phyloP scores from a whole-genome alignment of 306 rosid species.

The Cotoneaster glaucophyllus region DNA sequence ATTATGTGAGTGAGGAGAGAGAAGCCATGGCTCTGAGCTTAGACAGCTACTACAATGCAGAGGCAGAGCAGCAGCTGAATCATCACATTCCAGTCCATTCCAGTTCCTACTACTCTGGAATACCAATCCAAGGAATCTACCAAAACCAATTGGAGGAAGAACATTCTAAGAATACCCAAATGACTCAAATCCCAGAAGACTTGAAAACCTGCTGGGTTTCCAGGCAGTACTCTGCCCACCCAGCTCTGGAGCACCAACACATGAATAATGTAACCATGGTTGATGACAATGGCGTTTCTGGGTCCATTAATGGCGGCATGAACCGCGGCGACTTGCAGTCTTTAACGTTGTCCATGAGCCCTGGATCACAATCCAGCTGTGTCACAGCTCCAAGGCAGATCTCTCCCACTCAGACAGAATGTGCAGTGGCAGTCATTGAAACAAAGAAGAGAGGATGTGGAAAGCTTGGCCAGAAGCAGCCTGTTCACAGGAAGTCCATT shows the following conservation, averaged over 20 bases:
- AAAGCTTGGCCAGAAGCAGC: slow-evolving; percentile 62
- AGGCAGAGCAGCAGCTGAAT: slow-evolving; percentile 27
- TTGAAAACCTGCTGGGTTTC: slow-evolving; percentile 51
- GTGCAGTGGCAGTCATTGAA: slow-evolving; percentile 34
- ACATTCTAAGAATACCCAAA: slow-evolving; percentile 26
- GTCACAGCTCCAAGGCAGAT: slow-evolving; percentile 63
- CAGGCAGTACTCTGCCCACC: slow-evolving; percentile 38
- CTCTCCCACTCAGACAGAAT: slow-evolving; percentile 50
- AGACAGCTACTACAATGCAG: slow-evolving; percentile 64
- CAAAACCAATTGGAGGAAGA: slow-evolving; percentile 42
- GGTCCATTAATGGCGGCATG: slow-evolving; percentile 28
- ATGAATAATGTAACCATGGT: slow-evolving; percentile 20
- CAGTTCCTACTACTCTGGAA: slow-evolving; percentile 47
- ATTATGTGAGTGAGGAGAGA: slow-evolving; percentile 53
- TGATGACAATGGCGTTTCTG: slow-evolving; percentile 29
- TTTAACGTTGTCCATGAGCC: slow-evolving; percentile 76
- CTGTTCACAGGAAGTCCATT: slow-evolving; percentile 84
- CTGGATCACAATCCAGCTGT: slow-evolving; percentile 96
- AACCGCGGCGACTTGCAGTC: slow-evolving; percentile 70
- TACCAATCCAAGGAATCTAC: slow-evolving; percentile 37
- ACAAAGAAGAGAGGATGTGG: slow-evolving; percentile 67
- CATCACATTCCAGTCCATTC: slow-evolving; percentile 29
- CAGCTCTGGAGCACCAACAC: slow-evolving; percentile 37
- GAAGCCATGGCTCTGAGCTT: slow-evolving; percentile 82
- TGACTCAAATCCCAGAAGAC: slow-evolving; percentile 31